Base-by-base conservation (phyloP, 2,329 filamentous ascomycete species). In the Calonectria fujianensis region DNA sequence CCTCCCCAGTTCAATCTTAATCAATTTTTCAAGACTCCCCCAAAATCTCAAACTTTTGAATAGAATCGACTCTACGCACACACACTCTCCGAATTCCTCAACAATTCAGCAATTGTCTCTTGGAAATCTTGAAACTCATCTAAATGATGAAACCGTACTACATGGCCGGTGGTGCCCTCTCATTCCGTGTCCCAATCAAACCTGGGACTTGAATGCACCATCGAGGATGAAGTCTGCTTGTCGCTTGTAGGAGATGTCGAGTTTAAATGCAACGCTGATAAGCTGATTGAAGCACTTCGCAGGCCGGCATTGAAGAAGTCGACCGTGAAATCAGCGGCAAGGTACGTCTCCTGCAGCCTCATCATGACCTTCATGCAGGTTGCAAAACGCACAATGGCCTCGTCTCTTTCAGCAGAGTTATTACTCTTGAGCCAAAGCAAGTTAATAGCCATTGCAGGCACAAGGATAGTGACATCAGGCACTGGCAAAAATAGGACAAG, bases 401-500 rank as follows among this genome's bases (percentile, higher is more conserved):
- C 51, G 29, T 35, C 29, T 11, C 51, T 29, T 35, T 57, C 51
- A 16, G 29, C 10, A 3, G 51, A 57, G 18, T 57, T 57, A 13
- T 57, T 57, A 7, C 51, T 57, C 29, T 57, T 57, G 11, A 57
- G 51, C 31, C 51, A 57, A 57, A 57, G 51, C 16, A 57, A n/a
- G 29, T 57, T 35, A 14, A 57, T 57, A 8, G 29, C 51, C 29
- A 57, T 57, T 18, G 31, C 51, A 18, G 51, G 51, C 51, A 57
- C 29, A 9, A 57, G 51, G 29, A 57, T 57, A 13, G 29, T 57
- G 51, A 57, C 51, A 11, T 29, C 51, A 11, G 51, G 32, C 2
- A 57, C 51, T 6, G 51, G 51, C 14, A 57, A 29, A 27, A 57
- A 57, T 31, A 29, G 35, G 14, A 57, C 29, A 14, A 57, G 51